Percentiles rank a stretch among this genome's conserved stretches.
Conservation (phyloP, 139 green algal genomes). For the Pseudopediastrum boryanum region DNA sequence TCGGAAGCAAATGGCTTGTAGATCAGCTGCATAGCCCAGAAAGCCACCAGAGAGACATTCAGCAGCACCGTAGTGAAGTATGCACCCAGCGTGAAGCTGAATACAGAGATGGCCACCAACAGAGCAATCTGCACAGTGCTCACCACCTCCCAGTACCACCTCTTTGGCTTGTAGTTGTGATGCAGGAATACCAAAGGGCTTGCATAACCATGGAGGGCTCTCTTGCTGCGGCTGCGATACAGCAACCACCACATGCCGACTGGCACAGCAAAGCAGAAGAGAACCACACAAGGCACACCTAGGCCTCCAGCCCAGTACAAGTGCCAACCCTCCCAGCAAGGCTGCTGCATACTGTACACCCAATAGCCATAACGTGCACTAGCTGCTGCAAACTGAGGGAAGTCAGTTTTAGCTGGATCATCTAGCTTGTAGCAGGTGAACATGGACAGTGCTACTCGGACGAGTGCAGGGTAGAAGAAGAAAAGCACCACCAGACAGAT, state of each 20-base stretch:
- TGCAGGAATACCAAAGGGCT: background rate
- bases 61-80: conserved; percentile 7
- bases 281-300: background rate
- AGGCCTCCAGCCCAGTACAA: background rate
- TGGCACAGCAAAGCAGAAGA: conserved; percentile 9
- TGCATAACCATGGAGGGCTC: background rate
- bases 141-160: background rate
- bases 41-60: background rate
- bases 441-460: background rate
- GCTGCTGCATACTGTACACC: background rate
- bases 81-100: background rate
- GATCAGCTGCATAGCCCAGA: background rate
- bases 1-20: background rate
- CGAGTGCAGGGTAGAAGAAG: conserved; percentile 2
- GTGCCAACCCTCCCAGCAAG: conserved; percentile 3
- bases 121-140: background rate
- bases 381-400: conserved; percentile 3
- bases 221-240: background rate
- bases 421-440: conserved; percentile 7
- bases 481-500: background rate
- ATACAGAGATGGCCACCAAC: conserved; percentile 12
- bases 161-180: background rate
- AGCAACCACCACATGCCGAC: background rate
- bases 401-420: background rate
- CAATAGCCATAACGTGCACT: background rate